Base-by-base conservation (phyloP, 176 grass and related monocot species). In the Guadua angustifolia region DNA sequence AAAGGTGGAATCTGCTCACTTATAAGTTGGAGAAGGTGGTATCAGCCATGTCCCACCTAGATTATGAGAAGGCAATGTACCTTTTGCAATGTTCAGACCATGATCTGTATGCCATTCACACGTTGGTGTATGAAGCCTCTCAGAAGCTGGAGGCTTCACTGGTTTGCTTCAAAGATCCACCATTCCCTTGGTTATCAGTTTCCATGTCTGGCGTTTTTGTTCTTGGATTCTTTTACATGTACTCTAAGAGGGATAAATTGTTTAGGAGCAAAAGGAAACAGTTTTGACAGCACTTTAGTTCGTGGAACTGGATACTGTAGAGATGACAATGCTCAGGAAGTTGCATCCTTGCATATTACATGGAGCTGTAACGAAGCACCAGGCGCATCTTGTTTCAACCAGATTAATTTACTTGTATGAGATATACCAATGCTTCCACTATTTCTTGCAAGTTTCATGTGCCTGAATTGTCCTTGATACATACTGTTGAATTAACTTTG, bases 231-330 rank as follows among this genome's bases (percentile, higher is more conserved):
- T 92, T 93, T 53, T 95, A 86, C 67, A 50, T 90, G 58, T 93
- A 91, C 58, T 82, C 89, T 4, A 97, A 89, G 88, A 97, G 71
- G 75, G 89, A 94, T 71, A 91, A 82, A 78, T 52, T 97, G 50
- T 97, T 97, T 89, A 89, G 69, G 86, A 94, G 92, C 85, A 97
- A 97, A 87, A 91, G 91, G 84, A 97, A 97, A 71, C 94, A 88
- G 59, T 97, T 97, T 69, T 89, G 87, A 91, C 59, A 73, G 81
- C 43, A 74, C 17, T 49, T 74, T 71, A 79, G 52, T 87, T 83
- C 2, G 14, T 19, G 10, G 58, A 61, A 61, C 58, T 61, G 84
- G 51, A 83, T n/a, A n/a, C n/a, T n/a, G n/a, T 74, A 74, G 49
- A 74, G 67, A 74, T 63, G 77, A 81, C 74, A 69, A 39, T 42